Base-by-base conservation (phyloP, 1,139 yeast species). In the Protomyces macrosporus region DNA sequence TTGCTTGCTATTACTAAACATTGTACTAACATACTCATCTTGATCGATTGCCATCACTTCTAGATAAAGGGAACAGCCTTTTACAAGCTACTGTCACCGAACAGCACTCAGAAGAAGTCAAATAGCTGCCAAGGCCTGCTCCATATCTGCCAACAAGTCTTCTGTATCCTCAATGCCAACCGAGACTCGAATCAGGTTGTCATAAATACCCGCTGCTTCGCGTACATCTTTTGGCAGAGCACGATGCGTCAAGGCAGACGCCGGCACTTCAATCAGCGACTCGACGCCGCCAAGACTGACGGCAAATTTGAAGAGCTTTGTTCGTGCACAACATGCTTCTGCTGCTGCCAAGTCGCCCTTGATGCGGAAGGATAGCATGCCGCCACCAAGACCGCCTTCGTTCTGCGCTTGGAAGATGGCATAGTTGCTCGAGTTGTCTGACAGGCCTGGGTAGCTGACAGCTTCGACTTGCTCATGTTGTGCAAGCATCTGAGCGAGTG, bases 281-380 rank as follows among this genome's bases (percentile, higher is more conserved):
- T 89, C 96, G 70, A 89, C 86, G 71, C 96, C 96, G 71, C 96
- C 96, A 67, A 89, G 82, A 37, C 95, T 88, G 78, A 89, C 96
- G 67, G 96, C 96, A 73, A 89, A 81, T 33, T 95, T 86, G 80
- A 89, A 89, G 68, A 88, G 76, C 77, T 86, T 83, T 69, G 95
- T 87, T 57, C 84, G 74, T 59, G 88, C 84, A 67, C 93, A 84
- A 79, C 89, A 87, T 69, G 79, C 79, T 68, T 88, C 77, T 65
- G 96, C 96, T 65, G 85, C 90, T 66, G 78, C 80, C 65, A 88
- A 88, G 71, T 93, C 95, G 64, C 96, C 96, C 70, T 82, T 80
- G 75, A 89, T 83, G 79, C 96, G 83, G 82, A 89, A 88, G 3
- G 95, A 87, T 72, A 89, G 83, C 90, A 89, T 89, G 75, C 96